A percentile compares a stretch with the other conserved stretches of the same genome.
These are phyloP conservation scores for Tribonema minus DNA, from an alignment of 108 stramenopile genomes.

Conservation along the genomic window DNA sequence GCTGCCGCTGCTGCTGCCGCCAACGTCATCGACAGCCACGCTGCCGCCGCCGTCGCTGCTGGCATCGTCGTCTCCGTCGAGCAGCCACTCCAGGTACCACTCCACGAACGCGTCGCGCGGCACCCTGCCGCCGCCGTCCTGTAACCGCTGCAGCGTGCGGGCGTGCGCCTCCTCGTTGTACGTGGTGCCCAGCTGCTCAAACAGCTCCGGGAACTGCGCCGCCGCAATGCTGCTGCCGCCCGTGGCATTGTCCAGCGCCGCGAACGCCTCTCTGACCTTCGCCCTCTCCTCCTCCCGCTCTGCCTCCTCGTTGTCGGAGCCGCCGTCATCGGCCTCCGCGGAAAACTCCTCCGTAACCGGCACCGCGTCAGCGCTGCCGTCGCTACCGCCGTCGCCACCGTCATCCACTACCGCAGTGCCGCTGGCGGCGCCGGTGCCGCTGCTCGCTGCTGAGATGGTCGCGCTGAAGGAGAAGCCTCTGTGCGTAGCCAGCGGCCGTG, in stretches of 20 bases:
- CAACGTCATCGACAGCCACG: too few relatives aligned
- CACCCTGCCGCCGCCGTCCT: slow-evolving; percentile 57
- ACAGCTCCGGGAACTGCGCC: slow-evolving; percentile 65
- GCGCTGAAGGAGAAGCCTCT: too few relatives aligned
- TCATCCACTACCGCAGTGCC: too few relatives aligned
- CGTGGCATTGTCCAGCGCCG: not conserved
- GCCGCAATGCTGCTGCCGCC: slow-evolving; percentile 35
- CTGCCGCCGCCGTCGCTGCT: slow-evolving; percentile 47
- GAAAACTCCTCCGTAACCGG: too few relatives aligned
- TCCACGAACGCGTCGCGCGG: slow-evolving; percentile 62
- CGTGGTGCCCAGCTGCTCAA: slow-evolving; percentile 72
- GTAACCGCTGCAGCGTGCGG: slow-evolving; percentile 59
- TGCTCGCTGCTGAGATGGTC: too few relatives aligned
- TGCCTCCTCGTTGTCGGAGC: not conserved
- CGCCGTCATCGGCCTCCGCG: too few relatives aligned
- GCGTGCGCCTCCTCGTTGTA: slow-evolving; percentile 76
- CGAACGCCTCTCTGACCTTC: too few relatives aligned
- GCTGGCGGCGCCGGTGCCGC: too few relatives aligned
- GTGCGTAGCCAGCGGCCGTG: too few relatives aligned
- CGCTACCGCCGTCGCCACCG: too few relatives aligned
- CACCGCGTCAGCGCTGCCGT: too few relatives aligned
- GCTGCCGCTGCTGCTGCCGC: too few relatives aligned
- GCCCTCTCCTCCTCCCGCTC: slow-evolving; percentile 23
- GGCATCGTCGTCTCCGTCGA: slow-evolving; percentile 70
- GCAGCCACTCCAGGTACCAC: slow-evolving; percentile 82